phyloP scores from a whole-genome alignment of 176 grass and related monocot genomes.

The Eleusine coracana region DNA sequence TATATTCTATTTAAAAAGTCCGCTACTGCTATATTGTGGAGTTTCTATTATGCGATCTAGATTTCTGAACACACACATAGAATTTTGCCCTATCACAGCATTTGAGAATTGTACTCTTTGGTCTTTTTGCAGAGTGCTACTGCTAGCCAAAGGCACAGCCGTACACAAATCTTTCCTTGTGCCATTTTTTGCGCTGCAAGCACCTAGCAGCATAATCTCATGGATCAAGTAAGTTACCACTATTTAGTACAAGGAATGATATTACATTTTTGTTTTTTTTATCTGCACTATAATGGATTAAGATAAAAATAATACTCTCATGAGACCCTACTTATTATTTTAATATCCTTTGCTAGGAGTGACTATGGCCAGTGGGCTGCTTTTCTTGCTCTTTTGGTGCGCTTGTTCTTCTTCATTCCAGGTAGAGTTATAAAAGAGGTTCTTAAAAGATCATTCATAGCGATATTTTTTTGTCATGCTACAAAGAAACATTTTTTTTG shows the following conservation, averaged over 20 bases:
- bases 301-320: too few relatives aligned
- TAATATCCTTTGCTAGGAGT: conserved; percentile 56
- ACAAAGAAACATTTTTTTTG: not conserved
- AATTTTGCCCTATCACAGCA: not conserved
- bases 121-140: conserved; percentile 71
- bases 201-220: conserved; percentile 69
- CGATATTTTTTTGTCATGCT: not conserved
- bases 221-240: conserved; percentile 89
- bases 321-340: not conserved
- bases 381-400: conserved; percentile 83
- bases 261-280: conserved; percentile 12
- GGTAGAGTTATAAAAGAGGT: conserved; percentile 48
- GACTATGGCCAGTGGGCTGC: conserved; percentile 92
- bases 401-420: conserved; percentile 87
- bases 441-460: not conserved
- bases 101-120: conserved; percentile 17
- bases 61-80: not conserved
- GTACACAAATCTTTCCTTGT: conserved; percentile 95
- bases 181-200: conserved; percentile 83
- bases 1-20: not conserved
- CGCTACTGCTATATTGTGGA: not conserved
- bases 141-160: conserved; percentile 82
- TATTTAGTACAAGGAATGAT: conserved; percentile 19
- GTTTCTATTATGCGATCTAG: not conserved
- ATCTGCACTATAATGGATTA: conserved; percentile 7